Conservation (phyloP, 1,284 basidiomycete genomes). For the Ceratobasidium theobromae region DNA sequence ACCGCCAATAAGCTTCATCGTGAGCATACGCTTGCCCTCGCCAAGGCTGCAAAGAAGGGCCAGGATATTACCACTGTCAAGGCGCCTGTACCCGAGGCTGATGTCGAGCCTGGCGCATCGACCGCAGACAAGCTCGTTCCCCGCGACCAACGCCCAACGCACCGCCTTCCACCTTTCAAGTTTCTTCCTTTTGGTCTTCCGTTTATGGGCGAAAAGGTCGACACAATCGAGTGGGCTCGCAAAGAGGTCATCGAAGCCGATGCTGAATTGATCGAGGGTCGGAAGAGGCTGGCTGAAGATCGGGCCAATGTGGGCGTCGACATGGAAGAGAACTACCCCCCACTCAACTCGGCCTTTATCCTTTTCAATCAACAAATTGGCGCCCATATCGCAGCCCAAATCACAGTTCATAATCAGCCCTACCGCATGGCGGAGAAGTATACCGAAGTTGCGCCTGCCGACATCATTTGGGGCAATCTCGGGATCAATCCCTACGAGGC, state of each 20-base stretch:
- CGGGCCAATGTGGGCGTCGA: constrained; percentile 47
- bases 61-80: constrained; percentile 28
- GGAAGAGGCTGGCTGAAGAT: constrained; percentile 40
- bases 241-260: constrained; percentile 62
- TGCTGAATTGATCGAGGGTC: constrained; percentile 53
- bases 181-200: constrained; percentile 61
- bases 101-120: constrained; percentile 42
- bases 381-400: constrained; percentile 68
- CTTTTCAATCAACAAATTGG: constrained; percentile 79
- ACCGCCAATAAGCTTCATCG: constrained; percentile 49
- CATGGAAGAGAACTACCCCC: constrained; percentile 55
- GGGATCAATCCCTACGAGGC: constrained; percentile 87
- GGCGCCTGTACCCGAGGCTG: constrained; percentile 21
- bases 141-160: constrained; percentile 56
- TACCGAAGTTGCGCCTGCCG: constrained; percentile 67
- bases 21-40: constrained; percentile 37
- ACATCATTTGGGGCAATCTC: constrained; percentile 67
- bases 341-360: constrained; percentile 74
- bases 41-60: constrained; percentile 39
- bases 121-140: constrained; percentile 59
- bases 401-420: constrained; percentile 57
- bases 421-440: constrained; percentile 61
- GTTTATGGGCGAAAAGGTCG: constrained; percentile 69
- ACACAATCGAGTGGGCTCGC: constrained; percentile 75
- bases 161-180: constrained; percentile 57